Evolutionary conservation across 768 basidiomycete species (phyloP).

Genomic region (Tylopilus subfusipes): DNA sequence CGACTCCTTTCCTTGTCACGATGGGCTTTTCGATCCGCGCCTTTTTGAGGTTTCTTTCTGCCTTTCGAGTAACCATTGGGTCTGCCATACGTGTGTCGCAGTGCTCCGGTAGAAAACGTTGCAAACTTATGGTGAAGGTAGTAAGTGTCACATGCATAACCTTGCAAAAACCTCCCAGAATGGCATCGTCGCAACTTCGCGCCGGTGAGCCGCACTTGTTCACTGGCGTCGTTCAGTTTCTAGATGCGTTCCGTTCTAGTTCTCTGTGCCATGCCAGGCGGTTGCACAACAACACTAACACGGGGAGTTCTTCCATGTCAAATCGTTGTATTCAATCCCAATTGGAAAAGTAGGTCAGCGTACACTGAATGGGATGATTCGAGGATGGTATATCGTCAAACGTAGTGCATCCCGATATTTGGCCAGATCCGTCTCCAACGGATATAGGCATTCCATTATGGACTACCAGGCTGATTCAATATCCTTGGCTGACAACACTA

Average conservation of each 20-base stretch:
- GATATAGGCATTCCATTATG: neutral
- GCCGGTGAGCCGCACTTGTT: too few relatives aligned
- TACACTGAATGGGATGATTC: neutral
- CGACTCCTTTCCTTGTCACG: neutral
- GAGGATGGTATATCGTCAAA: too few relatives aligned
- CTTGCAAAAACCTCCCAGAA: too few relatives aligned
- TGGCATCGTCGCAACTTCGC: too few relatives aligned
- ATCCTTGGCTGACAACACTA: constrained; percentile 14
- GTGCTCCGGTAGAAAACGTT: neutral
- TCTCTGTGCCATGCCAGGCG: too few relatives aligned
- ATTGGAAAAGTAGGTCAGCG: neutral
- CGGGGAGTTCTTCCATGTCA: too few relatives aligned
- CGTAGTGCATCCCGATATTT: too few relatives aligned
- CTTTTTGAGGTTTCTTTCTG: constrained; percentile 23
- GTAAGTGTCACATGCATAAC: too few relatives aligned
- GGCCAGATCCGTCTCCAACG: neutral
- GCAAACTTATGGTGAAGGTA: too few relatives aligned
- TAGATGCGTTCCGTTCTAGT: neutral
- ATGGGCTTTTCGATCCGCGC: constrained; percentile 20
- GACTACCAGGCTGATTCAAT: constrained; percentile 11
- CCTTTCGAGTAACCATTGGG: constrained; percentile 15
- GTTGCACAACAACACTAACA: too few relatives aligned
- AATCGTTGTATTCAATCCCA: neutral
- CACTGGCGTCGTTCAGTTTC: neutral
- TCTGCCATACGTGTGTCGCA: constrained; percentile 14